Base-by-base conservation (phyloP, 352 stramenopile genomes). In the Globisporangium camurandrum region DNA sequence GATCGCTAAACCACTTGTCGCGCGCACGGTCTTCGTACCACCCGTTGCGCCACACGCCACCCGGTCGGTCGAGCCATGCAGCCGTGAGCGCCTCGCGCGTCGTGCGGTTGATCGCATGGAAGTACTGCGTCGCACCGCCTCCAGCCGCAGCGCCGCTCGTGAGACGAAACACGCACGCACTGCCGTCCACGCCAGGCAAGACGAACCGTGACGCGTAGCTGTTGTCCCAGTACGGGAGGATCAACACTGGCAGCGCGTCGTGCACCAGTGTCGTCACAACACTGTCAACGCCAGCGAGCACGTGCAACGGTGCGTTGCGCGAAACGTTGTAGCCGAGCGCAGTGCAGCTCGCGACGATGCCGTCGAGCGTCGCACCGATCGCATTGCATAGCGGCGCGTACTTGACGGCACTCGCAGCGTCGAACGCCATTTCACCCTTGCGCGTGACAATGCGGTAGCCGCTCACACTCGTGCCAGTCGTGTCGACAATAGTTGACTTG, bases 11-110 rank as follows among this genome's bases (percentile, higher is more conserved):
- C 66, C 66, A 75, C 17, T 56, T 59, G 2, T 34, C 42, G 11
- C 58, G 49, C 1, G 23, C 37, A 19, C 17, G 22, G 16, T 61
- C 40, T 20, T 75, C 62, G 50, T 69, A 57, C 69, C 69, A 84
- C 16, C 71, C 71, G 26, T 84, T 66, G 17, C 49, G 46, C 71
- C 67, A 75, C 1, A 51, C 38, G 0, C 66, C 64, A 1, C 57
- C 53, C 5, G 50, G 51, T 3, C 55, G 46, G 10, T 49, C 4
- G 1, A 80, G 60, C 73, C 67, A 82, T 43, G 71, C 53, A 36
- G 45, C 51, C 0, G 67, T 80, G 26, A 66, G 74, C 9, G 24
- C 17, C 26, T 73, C 68, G 14, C 67, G 51, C 3, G 64, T 45
- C 0, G 26, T 11, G 0, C 66, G 59, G 17, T 66, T 53, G 7